Evolutionary conservation across 176 grass and related monocot species (phyloP), one percentile per base, ranked within the genome.

Genomic region (Oryza glumipatula): DNA sequence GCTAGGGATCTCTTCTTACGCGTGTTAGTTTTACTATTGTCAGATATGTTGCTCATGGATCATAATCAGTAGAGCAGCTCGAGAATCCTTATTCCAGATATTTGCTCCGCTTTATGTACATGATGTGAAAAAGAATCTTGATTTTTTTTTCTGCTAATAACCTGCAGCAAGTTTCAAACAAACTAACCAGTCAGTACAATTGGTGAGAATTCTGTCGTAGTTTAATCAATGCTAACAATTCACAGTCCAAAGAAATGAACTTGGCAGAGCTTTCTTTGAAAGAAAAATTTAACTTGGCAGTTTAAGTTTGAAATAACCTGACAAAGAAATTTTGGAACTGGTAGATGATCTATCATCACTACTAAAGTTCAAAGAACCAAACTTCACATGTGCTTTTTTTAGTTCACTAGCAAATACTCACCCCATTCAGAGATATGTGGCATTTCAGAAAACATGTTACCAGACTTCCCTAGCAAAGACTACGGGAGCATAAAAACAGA

Each of bases 101-200:
- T 65, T 38, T 67, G 56, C 11, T 45, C 19, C 28, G 61, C 6
- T 33, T 64, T 86, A 79, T 74, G 46, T 84, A 60, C 54, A 72
- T 63, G 32, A 65, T 39, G 16, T 3, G 60, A 56, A 49, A 81
- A 58, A 23, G 24, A 14, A 54, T 58, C 33, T 68, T 72, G 64
- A 49, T 10, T 44, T 54, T 41, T 41, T 45, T 70, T 11, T 74
- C 16, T 78, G 56, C 26, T 61, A 74, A 80, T 79, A 17, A 67
- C 67, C 83, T 90, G 79, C 83, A 82, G 14, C 70, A 19, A 73
- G 44, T 78, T 67, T 56, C 9, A 78, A 82, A 52, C 44, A 54
- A 86, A 77, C 46, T 77, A 65, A 69, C 7, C 14, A 76, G 10
- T 85, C 67, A 43, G 32, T 82, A 81, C 38, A 54, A 77, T 65